Evolutionary conservation across 2,329 filamentous ascomycete species (phyloP).

Genomic region (Pseudopithomyces maydicus): DNA sequence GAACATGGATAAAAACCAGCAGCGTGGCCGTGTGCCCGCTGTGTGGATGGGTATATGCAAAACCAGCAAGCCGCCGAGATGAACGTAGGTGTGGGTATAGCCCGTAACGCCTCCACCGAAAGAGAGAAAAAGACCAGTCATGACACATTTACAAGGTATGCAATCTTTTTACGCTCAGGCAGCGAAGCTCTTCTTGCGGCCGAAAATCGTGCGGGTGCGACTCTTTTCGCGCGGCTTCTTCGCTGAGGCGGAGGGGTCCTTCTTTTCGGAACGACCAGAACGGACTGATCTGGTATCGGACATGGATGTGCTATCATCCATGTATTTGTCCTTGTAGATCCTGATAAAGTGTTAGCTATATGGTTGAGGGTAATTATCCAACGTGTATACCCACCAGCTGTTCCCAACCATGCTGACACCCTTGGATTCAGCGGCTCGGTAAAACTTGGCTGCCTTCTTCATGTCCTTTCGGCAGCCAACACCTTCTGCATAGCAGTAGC

Average conservation of each 20-base stretch:
- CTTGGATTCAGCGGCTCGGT: conserved; percentile 86
- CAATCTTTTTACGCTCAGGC: conserved; percentile 15
- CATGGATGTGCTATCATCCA: conserved; percentile 56
- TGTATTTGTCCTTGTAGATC: conserved; percentile 97
- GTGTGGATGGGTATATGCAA: conserved; percentile 34
- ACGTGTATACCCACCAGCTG: conserved; percentile 75
- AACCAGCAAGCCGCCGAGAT: conserved; percentile 22
- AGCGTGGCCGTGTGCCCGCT: conserved; percentile 8
- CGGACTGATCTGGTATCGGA: conserved; percentile 50
- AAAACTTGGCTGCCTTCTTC: conserved; percentile 90
- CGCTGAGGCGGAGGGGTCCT: conserved; percentile 37
- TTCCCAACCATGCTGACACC: conserved; percentile 98
- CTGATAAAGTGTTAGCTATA: conserved; percentile 51
- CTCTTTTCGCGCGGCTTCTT: conserved; percentile 79
- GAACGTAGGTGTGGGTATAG: conserved; percentile 6
- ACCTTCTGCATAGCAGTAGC: conserved; percentile 94
- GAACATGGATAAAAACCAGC: neutral
- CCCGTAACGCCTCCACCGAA: conserved; percentile 40
- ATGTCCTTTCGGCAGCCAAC: conserved; percentile 94
- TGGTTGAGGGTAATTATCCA: neutral
- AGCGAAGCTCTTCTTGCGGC: conserved; percentile 58
- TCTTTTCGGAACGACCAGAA: conserved; percentile 52
- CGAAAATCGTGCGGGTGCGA: conserved; percentile 74
- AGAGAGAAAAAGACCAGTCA: conserved; percentile 31
- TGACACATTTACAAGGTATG: conserved; percentile 37